Evolutionary conservation across 768 basidiomycete species (phyloP).

Genomic region (Calvatia gigantea): DNA sequence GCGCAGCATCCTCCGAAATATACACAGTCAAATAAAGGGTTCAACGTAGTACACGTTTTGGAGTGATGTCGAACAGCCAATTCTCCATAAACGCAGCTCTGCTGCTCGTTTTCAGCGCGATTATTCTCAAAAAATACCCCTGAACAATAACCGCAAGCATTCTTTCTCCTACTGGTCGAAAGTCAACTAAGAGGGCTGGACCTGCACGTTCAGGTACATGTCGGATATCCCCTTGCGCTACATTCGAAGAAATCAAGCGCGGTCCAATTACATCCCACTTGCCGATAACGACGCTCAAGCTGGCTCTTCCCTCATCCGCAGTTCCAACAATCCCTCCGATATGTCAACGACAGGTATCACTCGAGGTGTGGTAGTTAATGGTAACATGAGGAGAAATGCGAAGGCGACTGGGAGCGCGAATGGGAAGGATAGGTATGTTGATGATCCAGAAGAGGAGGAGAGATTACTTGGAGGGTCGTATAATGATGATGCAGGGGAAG

Average conservation of each 20-base stretch:
- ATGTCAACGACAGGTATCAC: slow-evolving; percentile 21
- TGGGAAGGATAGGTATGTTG: slow-evolving; percentile 53
- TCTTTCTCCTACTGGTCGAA: background rate
- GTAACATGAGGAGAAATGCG: slow-evolving; percentile 22
- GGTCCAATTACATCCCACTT: slow-evolving; percentile 45
- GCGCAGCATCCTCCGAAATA: slow-evolving; percentile 7
- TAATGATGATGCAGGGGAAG: slow-evolving; percentile 33
- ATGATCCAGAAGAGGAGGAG: slow-evolving; percentile 64
- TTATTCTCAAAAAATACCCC: slow-evolving; percentile 3
- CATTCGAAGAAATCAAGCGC: slow-evolving; percentile 49
- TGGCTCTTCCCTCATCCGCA: slow-evolving; percentile 12
- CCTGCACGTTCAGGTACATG: slow-evolving; percentile 33
- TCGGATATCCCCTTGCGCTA: slow-evolving; percentile 71
- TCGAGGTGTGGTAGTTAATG: slow-evolving; percentile 19
- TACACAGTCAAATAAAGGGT: slow-evolving; percentile 5
- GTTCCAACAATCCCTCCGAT: slow-evolving; percentile 14
- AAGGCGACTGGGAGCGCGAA: slow-evolving; percentile 35
- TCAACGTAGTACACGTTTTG: background rate
- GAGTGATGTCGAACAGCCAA: background rate
- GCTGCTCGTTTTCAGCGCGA: background rate
- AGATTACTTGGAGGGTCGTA: slow-evolving; percentile 42
- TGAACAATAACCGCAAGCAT: background rate
- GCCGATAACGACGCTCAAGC: slow-evolving; percentile 18
- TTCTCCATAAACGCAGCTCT: background rate
- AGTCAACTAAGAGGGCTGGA: background rate